phyloP scores from a whole-genome alignment of 2,329 filamentous ascomycete species.

The Fusarium subtropicale region DNA sequence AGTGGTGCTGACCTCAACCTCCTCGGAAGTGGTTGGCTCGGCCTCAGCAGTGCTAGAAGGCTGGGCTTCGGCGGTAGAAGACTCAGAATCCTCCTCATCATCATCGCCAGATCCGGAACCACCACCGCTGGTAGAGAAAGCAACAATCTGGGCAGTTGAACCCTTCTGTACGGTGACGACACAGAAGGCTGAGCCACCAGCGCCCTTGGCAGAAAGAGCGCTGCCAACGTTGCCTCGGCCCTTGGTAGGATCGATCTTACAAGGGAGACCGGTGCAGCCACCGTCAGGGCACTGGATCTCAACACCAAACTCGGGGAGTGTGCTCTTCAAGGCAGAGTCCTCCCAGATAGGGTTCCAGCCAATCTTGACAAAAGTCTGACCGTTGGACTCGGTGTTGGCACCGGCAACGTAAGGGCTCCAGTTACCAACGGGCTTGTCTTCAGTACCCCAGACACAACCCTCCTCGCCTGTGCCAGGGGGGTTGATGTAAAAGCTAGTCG shows the following conservation, averaged over 20 bases:
- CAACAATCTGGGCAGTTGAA: slow-evolving; percentile 73
- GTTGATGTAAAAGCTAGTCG: slow-evolving; percentile 79
- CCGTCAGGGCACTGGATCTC: slow-evolving; percentile 75
- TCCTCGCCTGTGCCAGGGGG: slow-evolving; percentile 73
- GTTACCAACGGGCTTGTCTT: slow-evolving; percentile 73
- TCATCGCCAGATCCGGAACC: slow-evolving; percentile 41
- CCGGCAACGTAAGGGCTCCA: slow-evolving; percentile 83
- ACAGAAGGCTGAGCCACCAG: slow-evolving; percentile 77
- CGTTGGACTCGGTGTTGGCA: slow-evolving; percentile 73
- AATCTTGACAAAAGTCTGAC: slow-evolving; percentile 79
- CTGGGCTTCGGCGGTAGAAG: slow-evolving; percentile 36
- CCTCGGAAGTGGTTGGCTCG: slow-evolving; percentile 32
- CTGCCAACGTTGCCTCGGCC: slow-evolving; percentile 70
- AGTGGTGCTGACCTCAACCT: slow-evolving; percentile 38
- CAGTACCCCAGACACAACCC: slow-evolving; percentile 79
- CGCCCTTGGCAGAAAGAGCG: slow-evolving; percentile 65
- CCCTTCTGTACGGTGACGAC: slow-evolving; percentile 80
- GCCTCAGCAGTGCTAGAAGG: slow-evolving; percentile 36
- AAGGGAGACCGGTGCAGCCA: slow-evolving; percentile 79
- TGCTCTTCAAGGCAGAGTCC: slow-evolving; percentile 63
- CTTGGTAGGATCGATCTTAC: slow-evolving; percentile 73
- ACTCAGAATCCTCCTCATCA: slow-evolving; percentile 28
- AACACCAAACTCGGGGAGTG: slow-evolving; percentile 73
- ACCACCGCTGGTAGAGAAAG: slow-evolving; percentile 61
- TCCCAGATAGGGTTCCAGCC: slow-evolving; percentile 83